Conservation (phyloP, 345 rosid species). For the Brassica rapa region DNA sequence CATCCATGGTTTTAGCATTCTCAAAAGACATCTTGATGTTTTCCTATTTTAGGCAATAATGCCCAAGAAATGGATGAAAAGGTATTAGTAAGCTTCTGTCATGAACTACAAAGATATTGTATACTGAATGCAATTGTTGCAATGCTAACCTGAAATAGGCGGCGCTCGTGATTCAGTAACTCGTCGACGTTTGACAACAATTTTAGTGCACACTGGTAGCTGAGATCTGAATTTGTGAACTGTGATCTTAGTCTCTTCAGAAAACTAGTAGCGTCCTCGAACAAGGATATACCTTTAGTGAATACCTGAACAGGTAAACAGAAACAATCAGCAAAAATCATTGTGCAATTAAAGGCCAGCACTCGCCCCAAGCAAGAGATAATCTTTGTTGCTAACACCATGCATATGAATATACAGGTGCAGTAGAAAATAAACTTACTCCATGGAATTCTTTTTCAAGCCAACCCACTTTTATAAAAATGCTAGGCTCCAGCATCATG, state of each 20-base stretch:
- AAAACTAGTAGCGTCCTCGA: slow-evolving; percentile 54
- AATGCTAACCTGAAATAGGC: slow-evolving; percentile 67
- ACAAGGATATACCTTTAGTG: slow-evolving; percentile 58
- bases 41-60: slow-evolving; percentile 41
- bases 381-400: not conserved
- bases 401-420: not conserved
- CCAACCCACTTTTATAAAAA: slow-evolving; percentile 53
- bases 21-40: slow-evolving; percentile 46
- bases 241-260: slow-evolving; percentile 55
- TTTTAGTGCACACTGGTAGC: slow-evolving; percentile 49
- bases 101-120: slow-evolving; percentile 6
- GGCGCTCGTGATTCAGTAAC: slow-evolving; percentile 64
- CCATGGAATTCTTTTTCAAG: slow-evolving; percentile 57
- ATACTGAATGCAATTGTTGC: slow-evolving; percentile 3
- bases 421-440: slow-evolving; percentile 44
- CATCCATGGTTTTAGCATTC: slow-evolving; percentile 47
- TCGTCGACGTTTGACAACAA: slow-evolving; percentile 59
- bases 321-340: slow-evolving; percentile 20
- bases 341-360: not conserved
- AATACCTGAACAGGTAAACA: slow-evolving; percentile 53
- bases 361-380: not conserved
- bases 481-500: slow-evolving; percentile 61
- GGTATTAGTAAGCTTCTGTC: slow-evolving; percentile 19
- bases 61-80: slow-evolving; percentile 15
- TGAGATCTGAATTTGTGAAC: slow-evolving; percentile 48